Evolutionary conservation across 176 grass and related monocot species (phyloP), one percentile per base, ranked within the genome.

Genomic region (Olyra latifolia): DNA sequence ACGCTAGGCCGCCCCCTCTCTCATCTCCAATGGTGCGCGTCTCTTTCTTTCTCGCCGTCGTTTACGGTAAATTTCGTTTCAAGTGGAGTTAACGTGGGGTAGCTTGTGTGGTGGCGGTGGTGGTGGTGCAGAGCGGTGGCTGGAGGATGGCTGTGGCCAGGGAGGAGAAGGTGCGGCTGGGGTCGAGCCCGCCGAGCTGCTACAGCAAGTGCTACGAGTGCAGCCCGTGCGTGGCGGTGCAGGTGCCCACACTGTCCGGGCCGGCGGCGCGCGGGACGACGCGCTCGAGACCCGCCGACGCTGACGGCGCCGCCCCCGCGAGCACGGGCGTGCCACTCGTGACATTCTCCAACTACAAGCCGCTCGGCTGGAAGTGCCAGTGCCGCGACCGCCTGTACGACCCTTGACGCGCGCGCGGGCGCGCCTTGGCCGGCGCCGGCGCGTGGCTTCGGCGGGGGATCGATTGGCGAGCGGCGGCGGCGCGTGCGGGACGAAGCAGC

Each of bases 101-200:
- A 9, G 0, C 1, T 46, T 35, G 45, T n/a, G 4, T 1, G 25
- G 8, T 29, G n/a, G n/a, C n/a, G n/a, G n/a, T n/a, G n/a, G 11
- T 11, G 12, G 48, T 11, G 16, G 11, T 71, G 61, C 78, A 87
- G 85, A 53, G 56, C 32, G 72, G 65, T 0, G 70, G 16, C 1
- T 81, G 73, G 15, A 9, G 9, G 69, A 3, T 2, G 70, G 70
- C 17, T 2, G 43, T 58, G 25, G 27, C 32, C 29, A 54, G 30
- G 80, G 89, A 72, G 74, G 85, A 82, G 52, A 91, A 92, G 82
- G 87, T 81, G 71, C 73, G 93, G 68, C 80, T 95, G 86, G 93
- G 93, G 1, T 95, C 93, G 17, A 95, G 84, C 72, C 93, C 93
- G 63, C 90, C 93, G 25, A 95, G 84, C 78, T 95, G 93, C 84